Conservation (phyloP, 768 basidiomycete genomes). For the Trametes villosa region DNA sequence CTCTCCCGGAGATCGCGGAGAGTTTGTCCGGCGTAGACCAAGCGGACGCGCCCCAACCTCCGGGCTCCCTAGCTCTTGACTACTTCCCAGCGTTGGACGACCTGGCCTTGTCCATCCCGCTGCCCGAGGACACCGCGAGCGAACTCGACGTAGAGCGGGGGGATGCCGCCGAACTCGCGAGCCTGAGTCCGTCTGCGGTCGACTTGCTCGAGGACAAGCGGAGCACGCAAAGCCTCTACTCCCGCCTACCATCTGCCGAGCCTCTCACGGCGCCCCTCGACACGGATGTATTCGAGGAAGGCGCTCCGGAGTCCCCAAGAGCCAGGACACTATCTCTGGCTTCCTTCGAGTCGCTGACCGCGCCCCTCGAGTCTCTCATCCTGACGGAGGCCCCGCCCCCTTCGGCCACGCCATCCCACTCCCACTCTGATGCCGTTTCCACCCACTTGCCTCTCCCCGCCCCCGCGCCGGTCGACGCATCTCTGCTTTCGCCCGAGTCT, state of each 20-base stretch:
- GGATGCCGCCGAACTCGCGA: neutral
- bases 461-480: no score
- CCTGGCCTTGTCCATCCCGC: neutral
- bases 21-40: no score
- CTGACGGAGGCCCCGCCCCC: no score
- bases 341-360: neutral
- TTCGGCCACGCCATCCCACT: no score
- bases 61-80: no score
- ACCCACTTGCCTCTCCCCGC: no score
- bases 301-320: neutral
- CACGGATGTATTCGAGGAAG: neutral
- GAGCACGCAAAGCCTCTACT: neutral
- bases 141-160: neutral
- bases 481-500: no score
- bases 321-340: neutral
- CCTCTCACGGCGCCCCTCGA: constrained; percentile 6
- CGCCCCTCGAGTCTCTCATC: no score
- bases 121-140: neutral
- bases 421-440: no score
- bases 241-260: neutral
- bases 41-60: no score
- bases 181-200: neutral
- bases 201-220: neutral
- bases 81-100: no score
- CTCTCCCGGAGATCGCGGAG: constrained; percentile 1